Evolutionary conservation across 2,329 filamentous ascomycete genomes (phyloP), one percentile per base, ranked within the genome.

Genomic region (Claviceps sp.): DNA sequence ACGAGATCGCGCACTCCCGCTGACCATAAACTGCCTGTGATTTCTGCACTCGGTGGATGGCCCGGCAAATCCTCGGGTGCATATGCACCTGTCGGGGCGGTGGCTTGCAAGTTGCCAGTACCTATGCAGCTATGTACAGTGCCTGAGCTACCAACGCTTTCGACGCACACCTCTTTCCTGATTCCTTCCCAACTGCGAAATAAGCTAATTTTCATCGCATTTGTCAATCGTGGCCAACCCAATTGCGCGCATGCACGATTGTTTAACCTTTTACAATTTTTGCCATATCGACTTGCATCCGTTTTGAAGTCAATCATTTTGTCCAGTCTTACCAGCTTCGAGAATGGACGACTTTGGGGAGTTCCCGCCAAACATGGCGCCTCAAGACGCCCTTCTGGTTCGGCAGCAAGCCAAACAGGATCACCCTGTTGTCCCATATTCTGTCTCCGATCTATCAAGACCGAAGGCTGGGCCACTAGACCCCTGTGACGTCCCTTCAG

Each of bases 361-460:
- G 49, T 84, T 83, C 58, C 79, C 80, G 66, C 78, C 81, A 16
- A 82, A 83, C 55, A 82, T 83, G 75, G 73, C 74, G 60, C 78
- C 81, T 16, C 74, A 80, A 61, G 80, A 83, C 61, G 78, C 80
- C 45, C 74, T 84, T 45, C 72, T 83, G 50, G 71, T 80, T 45
- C 75, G 80, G 51, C 62, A 68, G 55, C 72, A 80, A 60, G 71
- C 76, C 39, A 70, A 70, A 50, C 71, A 76, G 37, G 74, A 81
- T 54, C 81, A 84, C 60, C 78, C 77, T 20, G 77, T 83, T 23
- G 76, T 79, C 7, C 72, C 74, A 34, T 84, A 84, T 63, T 83
- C 83, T n/a, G 85, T 83, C 58, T 82, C 86, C 58, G 82, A 87
- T 60, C 72, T 91, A 42, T 76, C 80, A 46, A 77, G 81, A 53